Base-by-base conservation (phyloP, 108 stramenopile species). In the Bacterosira constricta region DNA sequence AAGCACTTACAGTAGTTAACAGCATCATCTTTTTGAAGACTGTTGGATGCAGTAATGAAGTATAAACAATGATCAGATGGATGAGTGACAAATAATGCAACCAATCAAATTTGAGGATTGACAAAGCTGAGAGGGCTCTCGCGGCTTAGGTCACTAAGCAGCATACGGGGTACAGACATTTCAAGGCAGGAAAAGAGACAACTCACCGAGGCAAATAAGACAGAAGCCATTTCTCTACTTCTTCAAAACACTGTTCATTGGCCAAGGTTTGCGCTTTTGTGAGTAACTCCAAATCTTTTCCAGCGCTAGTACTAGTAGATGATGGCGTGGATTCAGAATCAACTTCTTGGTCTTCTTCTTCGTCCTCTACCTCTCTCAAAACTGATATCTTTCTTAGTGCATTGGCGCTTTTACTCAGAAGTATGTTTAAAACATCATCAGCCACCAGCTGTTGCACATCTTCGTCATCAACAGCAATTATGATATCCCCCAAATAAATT, bases 391-490 rank as follows among this genome's bases (percentile, higher is more conserved):
- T 30, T 32, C 67, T 56, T 44, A 27, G 53, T 18, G 67, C 23
- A 23, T 68, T 68, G 20, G 35, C 38, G 15, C 52, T 68, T 36
- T 34, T 68, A 8, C 12, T 9, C 11, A 36, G 37, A 46, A 68
- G 67, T 35, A 68, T 34, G 37, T 68, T 68, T 2, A 26, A 18
- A 27, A 68, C 54, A 42, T 68, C 54, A 8, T 45, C 38, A 1
- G 67, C 67, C 39, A 52, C 42, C 38, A 68, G 25, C 27, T 12
- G 25, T 39, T 57, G 67, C 27, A 68, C 67, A 49, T 92, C 88
- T n/a, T 79, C 66, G 47, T 84, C 75, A 50, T 92, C 87, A 63
- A 92, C 87, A 38, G 87, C 85, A 15, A 89, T 59, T 49, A 92
- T 86, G 12, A 77, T 64, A 55, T 92, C 90, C n/a, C 88, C 90